Evolutionary conservation across 768 basidiomycete genomes (phyloP), one percentile per base, ranked within the genome.

Genomic region (Lepiota venenata): DNA sequence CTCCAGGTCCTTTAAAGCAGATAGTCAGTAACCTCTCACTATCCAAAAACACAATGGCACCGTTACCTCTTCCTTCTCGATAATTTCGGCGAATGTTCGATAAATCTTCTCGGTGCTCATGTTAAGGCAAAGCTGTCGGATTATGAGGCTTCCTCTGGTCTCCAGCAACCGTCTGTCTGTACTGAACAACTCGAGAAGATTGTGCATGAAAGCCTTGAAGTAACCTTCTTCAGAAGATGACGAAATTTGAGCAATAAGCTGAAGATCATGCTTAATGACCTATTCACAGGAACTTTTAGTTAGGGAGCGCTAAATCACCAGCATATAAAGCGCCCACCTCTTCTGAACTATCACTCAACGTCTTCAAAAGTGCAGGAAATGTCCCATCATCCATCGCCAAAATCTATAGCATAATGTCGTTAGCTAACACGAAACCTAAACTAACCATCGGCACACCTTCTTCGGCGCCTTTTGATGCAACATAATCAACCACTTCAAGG

Each of bases 401-500:
- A 57, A 97, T 96, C 95, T 98, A 61, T 15, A 3, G 7, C 53
- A 29, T 11, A 25, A 21, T 40, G 43, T 47, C 36, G 48, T 16
- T 27, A 35, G 2, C 4, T 2, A 16, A 22, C 32, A 32, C 48
- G 20, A 43, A 42, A 8, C 4, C 14, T 15, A 32, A 29, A 45
- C 27, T 35, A 49, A 39, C 3, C 16, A 16, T 20, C 47, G 10
- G 50, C 64, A 43, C 57, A 89, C 94, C 83, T 96, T 96, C 71
- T 88, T 91, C 0, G 97, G 97, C 11, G 94, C 93, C 64, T 98
- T 98, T 67, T 95, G 91, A 70, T 99, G 97, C 48, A 99, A 73
- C 97, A 99, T 99, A 53, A 97, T 86, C 37, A 99, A 74, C 97
- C 97, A 99, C 70, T 96, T 95, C 61, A 99, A 69, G 2, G 96